Evolutionary conservation across 2,329 filamentous ascomycete species (phyloP).

Genomic region (Dothideomycetidae sp.): DNA sequence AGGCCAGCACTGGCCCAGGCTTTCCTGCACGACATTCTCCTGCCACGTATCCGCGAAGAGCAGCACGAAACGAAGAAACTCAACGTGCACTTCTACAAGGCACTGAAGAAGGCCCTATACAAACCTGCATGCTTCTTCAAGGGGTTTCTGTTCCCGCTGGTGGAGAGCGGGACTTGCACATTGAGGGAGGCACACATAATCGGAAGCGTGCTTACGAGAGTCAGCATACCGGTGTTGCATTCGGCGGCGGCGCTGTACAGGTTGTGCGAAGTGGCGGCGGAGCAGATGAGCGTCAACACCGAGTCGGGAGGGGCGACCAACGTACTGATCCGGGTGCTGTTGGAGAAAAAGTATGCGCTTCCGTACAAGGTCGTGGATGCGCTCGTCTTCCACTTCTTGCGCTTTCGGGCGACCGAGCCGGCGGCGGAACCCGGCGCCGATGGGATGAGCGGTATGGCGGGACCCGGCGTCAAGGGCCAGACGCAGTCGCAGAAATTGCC

Average conservation of each 20-base stretch:
- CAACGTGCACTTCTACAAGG: conserved; percentile 89
- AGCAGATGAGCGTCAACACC: conserved; percentile 67
- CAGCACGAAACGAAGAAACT: conserved; percentile 90
- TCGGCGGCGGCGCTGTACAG: conserved; percentile 83
- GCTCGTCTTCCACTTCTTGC: conserved; percentile 89
- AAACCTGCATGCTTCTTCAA: conserved; percentile 96
- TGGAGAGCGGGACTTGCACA: conserved; percentile 75
- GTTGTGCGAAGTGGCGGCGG: conserved; percentile 84
- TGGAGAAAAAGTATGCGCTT: conserved; percentile 95
- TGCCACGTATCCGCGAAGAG: conserved; percentile 83
- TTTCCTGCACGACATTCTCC: conserved; percentile 74
- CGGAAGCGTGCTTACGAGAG: conserved; percentile 66
- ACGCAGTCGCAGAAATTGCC: conserved; percentile 48
- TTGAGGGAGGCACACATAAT: conserved; percentile 86
- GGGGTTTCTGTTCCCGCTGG: conserved; percentile 81
- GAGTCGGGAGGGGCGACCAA: conserved; percentile 88
- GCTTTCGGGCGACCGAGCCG: conserved; percentile 61
- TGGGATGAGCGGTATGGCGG: conserved; percentile 38
- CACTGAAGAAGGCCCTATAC: conserved; percentile 82
- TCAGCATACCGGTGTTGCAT: conserved; percentile 81
- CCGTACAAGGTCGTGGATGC: conserved; percentile 91
- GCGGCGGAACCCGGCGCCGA: conserved; percentile 34
- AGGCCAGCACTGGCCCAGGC: conserved; percentile 67
- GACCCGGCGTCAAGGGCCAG: conserved; percentile 28
- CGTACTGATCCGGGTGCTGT: conserved; percentile 80